Percentiles rank a stretch among this genome's conserved stretches.
Evolutionary conservation across 169 alveolate species (phyloP).

Genomic region (Cyclospora cayetanensis): DNA sequence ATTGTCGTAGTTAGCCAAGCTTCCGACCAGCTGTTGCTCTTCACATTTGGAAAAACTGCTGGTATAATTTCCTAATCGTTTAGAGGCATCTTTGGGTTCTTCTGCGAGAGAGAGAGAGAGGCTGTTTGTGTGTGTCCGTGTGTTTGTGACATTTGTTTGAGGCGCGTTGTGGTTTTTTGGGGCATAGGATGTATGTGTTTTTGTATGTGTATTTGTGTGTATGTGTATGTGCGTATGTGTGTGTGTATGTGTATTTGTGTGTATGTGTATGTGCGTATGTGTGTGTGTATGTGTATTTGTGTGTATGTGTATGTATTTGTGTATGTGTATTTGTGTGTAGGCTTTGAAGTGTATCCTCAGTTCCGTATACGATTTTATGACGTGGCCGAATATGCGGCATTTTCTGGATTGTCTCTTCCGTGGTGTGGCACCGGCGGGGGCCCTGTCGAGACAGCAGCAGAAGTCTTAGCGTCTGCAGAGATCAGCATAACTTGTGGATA

Average conservation of each 20-base stretch:
- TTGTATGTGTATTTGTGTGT: too few species aligned
- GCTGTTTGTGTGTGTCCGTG: too few species aligned
- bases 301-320: too few species aligned
- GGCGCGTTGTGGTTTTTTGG: too few species aligned
- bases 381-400: conserved; percentile 5
- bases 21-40: conserved; percentile 42
- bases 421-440: not conserved
- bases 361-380: not conserved
- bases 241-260: too few species aligned
- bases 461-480: not conserved
- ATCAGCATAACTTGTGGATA: conserved; percentile 23
- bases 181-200: not conserved
- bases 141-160: too few species aligned
- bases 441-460: not conserved
- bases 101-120: too few species aligned
- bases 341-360: conserved; percentile 5
- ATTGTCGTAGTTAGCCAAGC: conserved; percentile 64
- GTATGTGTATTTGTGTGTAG: not conserved
- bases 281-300: too few species aligned
- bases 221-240: too few species aligned
- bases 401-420: not conserved
- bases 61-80: not conserved
- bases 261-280: too few species aligned
- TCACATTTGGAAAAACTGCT: conserved; percentile 40
- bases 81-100: too few species aligned